Evolutionary conservation across 352 stramenopile species (phyloP).

Genomic region (Globisporangium irregulare): DNA sequence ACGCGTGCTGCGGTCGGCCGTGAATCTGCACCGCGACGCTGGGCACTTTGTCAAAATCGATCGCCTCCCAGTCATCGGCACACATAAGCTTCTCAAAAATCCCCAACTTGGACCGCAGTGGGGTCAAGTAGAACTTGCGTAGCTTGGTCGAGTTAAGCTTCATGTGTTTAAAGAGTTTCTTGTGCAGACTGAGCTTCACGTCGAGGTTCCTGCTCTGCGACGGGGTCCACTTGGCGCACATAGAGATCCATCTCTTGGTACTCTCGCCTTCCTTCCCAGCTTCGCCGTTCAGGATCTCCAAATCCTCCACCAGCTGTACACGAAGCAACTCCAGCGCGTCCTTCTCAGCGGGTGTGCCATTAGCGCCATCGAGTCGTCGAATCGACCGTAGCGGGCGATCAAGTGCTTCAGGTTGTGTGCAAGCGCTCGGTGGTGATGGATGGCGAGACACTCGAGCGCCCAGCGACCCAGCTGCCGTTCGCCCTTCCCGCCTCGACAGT

Average conservation of each 20-base stretch:
- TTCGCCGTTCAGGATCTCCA: slow-evolving; percentile 16
- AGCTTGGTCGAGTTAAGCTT: slow-evolving; percentile 30
- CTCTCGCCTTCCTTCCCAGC: neutral
- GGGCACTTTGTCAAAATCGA: slow-evolving; percentile 37
- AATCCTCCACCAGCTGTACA: slow-evolving; percentile 31
- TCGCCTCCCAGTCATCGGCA: slow-evolving; percentile 36
- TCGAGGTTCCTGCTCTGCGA: slow-evolving; percentile 42
- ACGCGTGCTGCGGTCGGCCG: slow-evolving; percentile 32
- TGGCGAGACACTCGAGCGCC: slow-evolving; percentile 32
- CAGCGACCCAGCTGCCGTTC: slow-evolving; percentile 33
- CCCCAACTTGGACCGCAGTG: slow-evolving; percentile 30
- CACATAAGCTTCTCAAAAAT: slow-evolving; percentile 46
- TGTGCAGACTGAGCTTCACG: slow-evolving; percentile 36
- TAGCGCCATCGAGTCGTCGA: slow-evolving; percentile 39
- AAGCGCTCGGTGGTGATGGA: slow-evolving; percentile 27
- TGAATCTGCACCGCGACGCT: slow-evolving; percentile 45
- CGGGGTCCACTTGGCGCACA: slow-evolving; percentile 59
- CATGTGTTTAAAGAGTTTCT: slow-evolving; percentile 46
- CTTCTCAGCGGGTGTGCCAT: slow-evolving; percentile 35
- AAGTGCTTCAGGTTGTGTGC: slow-evolving; percentile 45
- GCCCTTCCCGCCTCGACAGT: slow-evolving; percentile 46
- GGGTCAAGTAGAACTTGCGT: slow-evolving; percentile 43
- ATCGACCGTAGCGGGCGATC: slow-evolving; percentile 39
- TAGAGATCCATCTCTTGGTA: slow-evolving; percentile 19
- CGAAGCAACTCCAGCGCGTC: slow-evolving; percentile 31